These are phyloP conservation scores for Calocera viscosa DNA, from an alignment of 768 basidiomycete genomes.

Conservation along the genomic window DNA sequence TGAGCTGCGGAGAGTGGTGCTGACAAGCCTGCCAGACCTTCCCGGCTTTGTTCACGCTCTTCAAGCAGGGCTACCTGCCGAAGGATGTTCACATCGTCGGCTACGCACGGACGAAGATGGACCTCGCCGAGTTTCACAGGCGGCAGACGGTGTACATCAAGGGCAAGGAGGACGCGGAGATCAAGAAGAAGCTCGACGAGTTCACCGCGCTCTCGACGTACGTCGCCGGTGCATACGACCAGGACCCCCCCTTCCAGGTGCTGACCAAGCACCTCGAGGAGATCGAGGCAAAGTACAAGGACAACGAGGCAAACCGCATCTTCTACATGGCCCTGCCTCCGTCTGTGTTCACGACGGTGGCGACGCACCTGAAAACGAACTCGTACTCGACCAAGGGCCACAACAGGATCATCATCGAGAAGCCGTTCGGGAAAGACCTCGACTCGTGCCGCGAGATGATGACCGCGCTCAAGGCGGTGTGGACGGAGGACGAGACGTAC, in stretches of 20 bases:
- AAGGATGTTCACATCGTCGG: constrained; percentile 80
- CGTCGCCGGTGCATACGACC: constrained; percentile 79
- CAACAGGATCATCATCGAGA: constrained; percentile 94
- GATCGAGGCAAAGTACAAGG: constrained; percentile 59
- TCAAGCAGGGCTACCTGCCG: constrained; percentile 66
- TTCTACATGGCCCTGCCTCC: constrained; percentile 98
- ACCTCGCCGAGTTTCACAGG: constrained; percentile 67
- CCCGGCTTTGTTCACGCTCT: constrained; percentile 88
- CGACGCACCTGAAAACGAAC: constrained; percentile 65
- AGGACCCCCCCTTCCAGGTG: constrained; percentile 60
- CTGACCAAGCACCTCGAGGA: constrained; percentile 64
- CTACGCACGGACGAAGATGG: constrained; percentile 95
- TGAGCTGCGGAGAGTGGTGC: background rate
- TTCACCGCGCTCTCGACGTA: constrained; percentile 78
- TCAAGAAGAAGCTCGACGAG: constrained; percentile 53
- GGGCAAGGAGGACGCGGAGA: constrained; percentile 48
- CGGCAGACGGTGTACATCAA: constrained; percentile 81
- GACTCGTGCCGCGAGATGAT: constrained; percentile 72
- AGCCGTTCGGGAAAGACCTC: constrained; percentile 94
- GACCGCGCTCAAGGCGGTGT: constrained; percentile 64
- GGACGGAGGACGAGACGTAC: constrained; percentile 96
- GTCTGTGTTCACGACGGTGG: constrained; percentile 87
- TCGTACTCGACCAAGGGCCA: constrained; percentile 62
- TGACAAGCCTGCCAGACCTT: constrained; percentile 50
- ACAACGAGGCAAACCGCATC: constrained; percentile 57